These are phyloP conservation scores for Brasenia schreberi DNA, from an alignment of 164 flowering plant genomes.

Conservation along the genomic window DNA sequence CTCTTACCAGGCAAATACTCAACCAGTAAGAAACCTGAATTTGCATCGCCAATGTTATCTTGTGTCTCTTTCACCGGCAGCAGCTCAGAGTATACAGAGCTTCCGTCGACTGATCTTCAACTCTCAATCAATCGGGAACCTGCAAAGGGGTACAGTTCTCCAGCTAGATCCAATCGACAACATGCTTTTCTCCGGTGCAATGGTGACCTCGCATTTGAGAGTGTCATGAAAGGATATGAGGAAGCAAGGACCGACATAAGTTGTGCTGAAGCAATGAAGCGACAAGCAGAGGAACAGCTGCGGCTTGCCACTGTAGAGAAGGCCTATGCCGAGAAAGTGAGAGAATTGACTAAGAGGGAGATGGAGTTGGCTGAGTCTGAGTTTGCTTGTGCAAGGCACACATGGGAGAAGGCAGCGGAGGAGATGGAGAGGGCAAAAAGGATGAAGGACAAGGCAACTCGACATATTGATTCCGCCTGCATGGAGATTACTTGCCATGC, in stretches of 20 bases:
- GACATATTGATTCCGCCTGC: conserved; percentile 43
- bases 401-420: conserved; percentile 80
- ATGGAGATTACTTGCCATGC: conserved; percentile 92
- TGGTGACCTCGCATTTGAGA: background rate
- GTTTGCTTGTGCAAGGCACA: conserved; percentile 57
- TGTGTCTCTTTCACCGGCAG: conserved; percentile 6
- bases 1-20: conserved; percentile 40
- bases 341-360: conserved; percentile 75
- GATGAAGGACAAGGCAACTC: conserved; percentile 48
- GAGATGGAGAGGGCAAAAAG: conserved; percentile 65
- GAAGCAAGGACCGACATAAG: conserved; percentile 7
- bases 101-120: conserved; percentile 52
- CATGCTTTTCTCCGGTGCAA: background rate
- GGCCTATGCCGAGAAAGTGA: conserved; percentile 85
- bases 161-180: conserved; percentile 6
- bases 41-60: conserved; percentile 8
- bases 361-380: conserved; percentile 91
- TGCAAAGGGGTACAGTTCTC: background rate
- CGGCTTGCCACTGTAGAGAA: conserved; percentile 74
- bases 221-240: background rate
- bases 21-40: conserved; percentile 4
- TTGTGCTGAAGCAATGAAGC: conserved; percentile 46
- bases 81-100: conserved; percentile 4
- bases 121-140: conserved; percentile 58
- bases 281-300: conserved; percentile 85